Evolutionary conservation across 805 yeast genomes (phyloP), one percentile per base, ranked within the genome.

Genomic region (Lachancea sp.): DNA sequence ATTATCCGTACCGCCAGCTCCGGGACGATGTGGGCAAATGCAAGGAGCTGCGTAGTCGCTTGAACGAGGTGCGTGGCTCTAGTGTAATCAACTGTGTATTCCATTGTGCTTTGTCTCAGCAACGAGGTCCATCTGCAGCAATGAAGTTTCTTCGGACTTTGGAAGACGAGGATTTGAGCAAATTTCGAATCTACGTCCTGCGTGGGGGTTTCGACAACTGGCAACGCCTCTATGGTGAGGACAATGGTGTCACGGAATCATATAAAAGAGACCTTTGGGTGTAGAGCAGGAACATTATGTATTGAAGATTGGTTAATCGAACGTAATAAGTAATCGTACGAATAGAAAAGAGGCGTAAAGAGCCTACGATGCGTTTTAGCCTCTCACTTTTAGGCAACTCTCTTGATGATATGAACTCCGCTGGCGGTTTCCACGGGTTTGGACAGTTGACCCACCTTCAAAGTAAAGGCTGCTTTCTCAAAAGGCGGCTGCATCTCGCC

Each of bases 401-500:
- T 74, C 64, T 83, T 83, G 54, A 92, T 79, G 47, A 92, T 60
- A 56, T 92, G 98, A 36, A 87, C 79, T 17, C 98, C 98, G 50
- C 94, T 82, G 54, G 82, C 94, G 13, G 89, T 77, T 64, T 88
- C 97, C 12, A 92, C 83, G 20, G 88, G 75, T 32, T 77, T 83
- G 55, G 92, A 81, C 33, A 83, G 61, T 57, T 89, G 92, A 16
- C 96, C 96, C 16, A 87, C 80, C 48, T 84, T 77, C 49, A 92
- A 68, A 4, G 65, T 79, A 60, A 83, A 90, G 1, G 96, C 80
- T 2, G 92, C 95, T 45, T 79, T 79, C 63, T 92, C 98, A 56
- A 92, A 92, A 43, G 82, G 67, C 25, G 96, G 96, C 63, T 92
- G 97, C 98, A 92, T 92, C 52, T 82, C 88, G 29, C 96, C 96